A percentile compares a stretch with the other conserved stretches of the same genome.
These are phyloP conservation scores for Vicia villosa DNA, from an alignment of 306 rosid species.

Conservation along the genomic window DNA sequence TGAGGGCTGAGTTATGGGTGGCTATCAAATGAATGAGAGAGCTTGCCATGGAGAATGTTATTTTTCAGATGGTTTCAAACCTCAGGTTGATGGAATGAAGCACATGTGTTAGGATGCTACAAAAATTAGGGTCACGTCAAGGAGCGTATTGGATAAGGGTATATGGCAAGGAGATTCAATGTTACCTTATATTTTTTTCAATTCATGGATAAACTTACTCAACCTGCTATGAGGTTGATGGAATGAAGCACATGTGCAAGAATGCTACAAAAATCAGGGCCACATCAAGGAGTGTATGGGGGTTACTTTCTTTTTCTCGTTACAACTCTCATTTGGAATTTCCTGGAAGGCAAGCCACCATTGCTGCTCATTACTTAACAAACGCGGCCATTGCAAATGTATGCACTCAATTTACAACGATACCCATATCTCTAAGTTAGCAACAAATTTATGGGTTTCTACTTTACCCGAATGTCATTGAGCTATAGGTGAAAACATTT, in stretches of 20 bases:
- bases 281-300: neutral
- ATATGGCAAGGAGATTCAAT: too few species aligned
- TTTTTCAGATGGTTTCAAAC: neutral
- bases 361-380: neutral
- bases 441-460: too few species aligned
- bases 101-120: neutral
- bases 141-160: too few species aligned
- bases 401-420: neutral
- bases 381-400: too few species aligned
- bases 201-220: too few species aligned
- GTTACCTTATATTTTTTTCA: neutral
- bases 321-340: neutral
- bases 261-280: neutral
- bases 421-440: neutral
- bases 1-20: neutral
- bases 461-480: too few species aligned
- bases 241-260: neutral
- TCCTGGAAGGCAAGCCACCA: neutral
- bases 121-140: neutral
- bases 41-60: neutral
- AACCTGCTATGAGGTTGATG: neutral
- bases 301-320: neutral
- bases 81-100: neutral
- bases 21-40: neutral
- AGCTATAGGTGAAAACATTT: too few species aligned